Base-by-base conservation (phyloP, 108 stramenopile genomes). In the Phaeodactylum tricornutum region DNA sequence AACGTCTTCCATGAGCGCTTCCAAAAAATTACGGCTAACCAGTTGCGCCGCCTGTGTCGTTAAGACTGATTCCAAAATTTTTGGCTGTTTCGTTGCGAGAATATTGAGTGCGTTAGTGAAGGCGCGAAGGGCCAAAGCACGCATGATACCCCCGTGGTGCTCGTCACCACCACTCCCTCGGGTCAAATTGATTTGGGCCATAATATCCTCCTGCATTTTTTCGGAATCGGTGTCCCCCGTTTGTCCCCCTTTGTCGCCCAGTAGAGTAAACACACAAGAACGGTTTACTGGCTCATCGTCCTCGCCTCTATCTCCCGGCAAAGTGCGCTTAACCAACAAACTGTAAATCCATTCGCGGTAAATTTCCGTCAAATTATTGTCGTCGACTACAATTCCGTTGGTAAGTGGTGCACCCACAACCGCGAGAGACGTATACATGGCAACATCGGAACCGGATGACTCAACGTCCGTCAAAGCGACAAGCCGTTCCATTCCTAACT, bases 401-500 rank as follows among this genome's bases (percentile, higher is more conserved):
- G 8, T n/a, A 9, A 29, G 2, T 15, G 53, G 53, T 15, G 53
- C 40, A 12, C 53, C 58, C 17, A 54, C 12, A 45, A 74, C 43
- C n/a, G 45, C 59, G 21, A 61, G 27, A 45, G 50, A 48, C 21
- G 42, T 34, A 17, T 49, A 48, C 3, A 55, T 12, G 5, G 57
- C 49, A 29, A 32, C 51, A 16, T 66, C 64, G 0, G 38, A 43
- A 2, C 69, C 61, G n/a, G 50, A 59, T 2, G 51, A 52, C 0
- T 52, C 38, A 4, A 21, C n/a, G 12, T 75, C 79, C 2, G 84
- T 79, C 32, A 86, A 58, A n/a, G 64, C 14, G 12, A 77, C 68
- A 8, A 86, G 41, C 34, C 64, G 57, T 53, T 81, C 66, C 72
- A 86, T 64, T 11, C 79, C 84, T n/a, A 74, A 40, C 17, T 39